phyloP scores from a whole-genome alignment of 2,329 filamentous ascomycete genomes.

The Alternaria tenuissima region DNA sequence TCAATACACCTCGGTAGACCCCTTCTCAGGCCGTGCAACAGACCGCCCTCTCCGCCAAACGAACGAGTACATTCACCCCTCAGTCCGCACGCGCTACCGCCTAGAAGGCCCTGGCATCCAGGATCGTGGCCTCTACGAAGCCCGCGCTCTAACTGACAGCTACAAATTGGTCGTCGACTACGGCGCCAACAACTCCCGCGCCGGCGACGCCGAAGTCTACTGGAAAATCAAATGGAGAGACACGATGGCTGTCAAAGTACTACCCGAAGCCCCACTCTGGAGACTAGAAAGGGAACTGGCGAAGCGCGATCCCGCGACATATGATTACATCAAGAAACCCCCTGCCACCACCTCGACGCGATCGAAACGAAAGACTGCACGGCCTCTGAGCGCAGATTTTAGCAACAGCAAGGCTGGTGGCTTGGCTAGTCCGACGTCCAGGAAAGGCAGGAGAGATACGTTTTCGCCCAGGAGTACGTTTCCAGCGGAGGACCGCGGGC shows the following conservation, averaged over 20 bases:
- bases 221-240: constrained; percentile 53
- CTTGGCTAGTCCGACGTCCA: constrained; percentile 11
- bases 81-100: constrained; percentile 55
- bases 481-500: constrained; percentile 23
- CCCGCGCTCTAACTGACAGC: constrained; percentile 54
- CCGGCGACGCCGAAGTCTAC: constrained; percentile 52
- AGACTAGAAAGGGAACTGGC: constrained; percentile 54
- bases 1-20: constrained; percentile 57
- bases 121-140: constrained; percentile 57
- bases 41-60: constrained; percentile 57
- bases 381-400: constrained; percentile 29
- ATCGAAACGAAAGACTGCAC: constrained; percentile 23
- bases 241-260: constrained; percentile 48
- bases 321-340: constrained; percentile 51
- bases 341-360: constrained; percentile 35
- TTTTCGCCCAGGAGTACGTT: constrained; percentile 35
- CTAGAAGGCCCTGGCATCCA: constrained; percentile 57
- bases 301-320: constrained; percentile 53
- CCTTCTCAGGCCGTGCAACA: constrained; percentile 53
- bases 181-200: constrained; percentile 31
- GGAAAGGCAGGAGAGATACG: constrained; percentile 27
- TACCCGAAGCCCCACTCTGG: constrained; percentile 58
- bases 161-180: constrained; percentile 60
- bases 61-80: constrained; percentile 62
- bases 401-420: constrained; percentile 13